Percentiles rank a stretch among this genome's conserved stretches.
Evolutionary conservation across 1,139 yeast genomes (phyloP).

Genomic region (Saccharomyces hybrid): DNA sequence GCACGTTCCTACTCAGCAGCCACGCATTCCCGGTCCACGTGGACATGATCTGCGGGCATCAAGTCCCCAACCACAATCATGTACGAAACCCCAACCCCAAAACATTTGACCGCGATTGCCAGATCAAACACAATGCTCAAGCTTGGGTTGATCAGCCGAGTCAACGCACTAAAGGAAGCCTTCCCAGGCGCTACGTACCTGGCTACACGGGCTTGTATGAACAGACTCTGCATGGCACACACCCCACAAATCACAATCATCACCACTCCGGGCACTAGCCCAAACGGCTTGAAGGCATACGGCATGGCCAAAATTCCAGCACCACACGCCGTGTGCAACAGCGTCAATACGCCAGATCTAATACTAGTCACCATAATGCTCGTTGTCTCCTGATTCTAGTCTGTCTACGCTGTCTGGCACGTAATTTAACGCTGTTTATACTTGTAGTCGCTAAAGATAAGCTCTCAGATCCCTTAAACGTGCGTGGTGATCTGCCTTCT

Average conservation of each 20-base stretch:
- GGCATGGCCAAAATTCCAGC: slow-evolving; percentile 96
- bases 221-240: slow-evolving; percentile 24
- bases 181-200: slow-evolving; percentile 59
- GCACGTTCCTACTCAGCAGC: slow-evolving; percentile 46
- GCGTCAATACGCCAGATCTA: slow-evolving; percentile 41
- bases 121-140: slow-evolving; percentile 69
- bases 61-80: slow-evolving; percentile 71
- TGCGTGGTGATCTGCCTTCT: not conserved
- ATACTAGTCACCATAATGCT: slow-evolving; percentile 2
- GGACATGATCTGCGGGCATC: slow-evolving; percentile 59
- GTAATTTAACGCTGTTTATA: not conserved
- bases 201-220: slow-evolving; percentile 27
- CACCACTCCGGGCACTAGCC: slow-evolving; percentile 60
- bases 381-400: not conserved
- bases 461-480: not conserved
- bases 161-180: slow-evolving; percentile 77
- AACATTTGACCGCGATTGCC: slow-evolving; percentile 84
- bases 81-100: slow-evolving; percentile 74
- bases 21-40: slow-evolving; percentile 29
- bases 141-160: slow-evolving; percentile 71
- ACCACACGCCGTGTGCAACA: slow-evolving; percentile 56
- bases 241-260: slow-evolving; percentile 49
- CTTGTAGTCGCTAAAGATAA: not conserved
- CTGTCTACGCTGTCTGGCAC: not conserved
- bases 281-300: slow-evolving; percentile 77